phyloP scores from a whole-genome alignment of 2,329 filamentous ascomycete species.

The Aureobasidium leucospermi region DNA sequence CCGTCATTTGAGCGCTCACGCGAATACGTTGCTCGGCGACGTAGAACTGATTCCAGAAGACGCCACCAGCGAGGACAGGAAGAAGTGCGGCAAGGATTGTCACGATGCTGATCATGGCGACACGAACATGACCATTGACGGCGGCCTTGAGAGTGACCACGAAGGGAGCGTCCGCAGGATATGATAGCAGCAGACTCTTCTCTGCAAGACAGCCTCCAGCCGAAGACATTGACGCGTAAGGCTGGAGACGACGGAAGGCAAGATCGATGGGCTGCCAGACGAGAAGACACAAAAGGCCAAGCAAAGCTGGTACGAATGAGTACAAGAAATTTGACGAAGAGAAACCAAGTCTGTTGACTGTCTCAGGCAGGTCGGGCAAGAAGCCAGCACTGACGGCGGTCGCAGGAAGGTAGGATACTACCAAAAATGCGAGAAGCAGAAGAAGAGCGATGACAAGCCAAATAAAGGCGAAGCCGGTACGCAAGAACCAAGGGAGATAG shows the following conservation, averaged over 20 bases:
- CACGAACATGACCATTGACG: conserved; percentile 56
- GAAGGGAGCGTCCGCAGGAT: conserved; percentile 58
- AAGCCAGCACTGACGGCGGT: conserved; percentile 63
- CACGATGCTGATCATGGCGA: conserved; percentile 55
- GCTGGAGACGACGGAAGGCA: conserved; percentile 57
- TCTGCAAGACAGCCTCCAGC: conserved; percentile 55
- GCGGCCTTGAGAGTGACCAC: conserved; percentile 52
- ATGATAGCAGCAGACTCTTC: conserved; percentile 61
- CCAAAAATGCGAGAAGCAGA: conserved; percentile 62
- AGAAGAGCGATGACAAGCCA: conserved; percentile 55
- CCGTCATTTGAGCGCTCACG: conserved; percentile 67
- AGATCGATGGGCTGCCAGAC: conserved; percentile 61
- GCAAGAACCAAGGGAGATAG: conserved; percentile 65
- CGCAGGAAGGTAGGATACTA: conserved; percentile 67
- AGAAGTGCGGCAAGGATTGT: conserved; percentile 54
- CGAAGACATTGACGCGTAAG: conserved; percentile 57
- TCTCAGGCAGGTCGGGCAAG: conserved; percentile 54
- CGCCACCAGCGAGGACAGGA: conserved; percentile 60
- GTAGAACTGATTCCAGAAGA: conserved; percentile 67
- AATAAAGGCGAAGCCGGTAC: conserved; percentile 55
- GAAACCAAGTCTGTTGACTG: conserved; percentile 50
- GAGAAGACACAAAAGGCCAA: conserved; percentile 62
- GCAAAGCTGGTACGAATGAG: conserved; percentile 61
- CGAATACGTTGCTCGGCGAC: conserved; percentile 41
- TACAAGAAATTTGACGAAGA: conserved; percentile 85